phyloP scores from a whole-genome alignment of 1,139 yeast genomes.

The Taphrina flavorubra region DNA sequence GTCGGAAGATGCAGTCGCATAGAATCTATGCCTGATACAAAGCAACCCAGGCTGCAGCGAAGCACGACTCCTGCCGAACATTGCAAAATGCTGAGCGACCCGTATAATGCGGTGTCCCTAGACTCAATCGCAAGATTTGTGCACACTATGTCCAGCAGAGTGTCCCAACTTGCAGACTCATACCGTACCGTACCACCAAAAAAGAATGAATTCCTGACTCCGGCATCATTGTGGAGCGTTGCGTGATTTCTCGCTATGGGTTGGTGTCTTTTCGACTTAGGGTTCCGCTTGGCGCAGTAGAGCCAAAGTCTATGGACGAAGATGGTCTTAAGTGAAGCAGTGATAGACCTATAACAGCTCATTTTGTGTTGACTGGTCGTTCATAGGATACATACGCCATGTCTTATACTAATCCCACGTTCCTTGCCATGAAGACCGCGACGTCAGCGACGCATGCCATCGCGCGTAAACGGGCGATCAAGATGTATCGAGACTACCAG shows the following conservation, averaged over 20 bases:
- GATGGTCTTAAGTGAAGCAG: not conserved
- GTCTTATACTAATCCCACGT: constrained; percentile 59
- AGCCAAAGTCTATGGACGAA: constrained; percentile 3
- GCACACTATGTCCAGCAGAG: too few species aligned
- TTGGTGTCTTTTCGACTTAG: not conserved
- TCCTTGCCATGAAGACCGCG: constrained; percentile 82
- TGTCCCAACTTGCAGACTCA: too few species aligned
- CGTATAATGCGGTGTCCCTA: not conserved
- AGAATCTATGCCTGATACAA: not conserved
- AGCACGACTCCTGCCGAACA: not conserved
- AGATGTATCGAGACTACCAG: constrained; percentile 51
- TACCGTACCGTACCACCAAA: too few species aligned
- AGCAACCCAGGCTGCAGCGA: not conserved
- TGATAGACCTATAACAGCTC: not conserved
- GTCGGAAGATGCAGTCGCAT: constrained; percentile 19
- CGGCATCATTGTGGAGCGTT: constrained; percentile 18
- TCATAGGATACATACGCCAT: not conserved
- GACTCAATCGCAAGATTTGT: too few species aligned
- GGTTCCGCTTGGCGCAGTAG: not conserved
- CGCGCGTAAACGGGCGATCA: constrained; percentile 56
- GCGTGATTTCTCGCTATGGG: not conserved
- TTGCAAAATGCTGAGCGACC: not conserved
- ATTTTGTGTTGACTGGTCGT: not conserved
- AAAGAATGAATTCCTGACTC: not conserved
- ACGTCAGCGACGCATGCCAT: constrained; percentile 68